Conservation (phyloP, 768 basidiomycete species). For the Lyophyllum atratum region DNA sequence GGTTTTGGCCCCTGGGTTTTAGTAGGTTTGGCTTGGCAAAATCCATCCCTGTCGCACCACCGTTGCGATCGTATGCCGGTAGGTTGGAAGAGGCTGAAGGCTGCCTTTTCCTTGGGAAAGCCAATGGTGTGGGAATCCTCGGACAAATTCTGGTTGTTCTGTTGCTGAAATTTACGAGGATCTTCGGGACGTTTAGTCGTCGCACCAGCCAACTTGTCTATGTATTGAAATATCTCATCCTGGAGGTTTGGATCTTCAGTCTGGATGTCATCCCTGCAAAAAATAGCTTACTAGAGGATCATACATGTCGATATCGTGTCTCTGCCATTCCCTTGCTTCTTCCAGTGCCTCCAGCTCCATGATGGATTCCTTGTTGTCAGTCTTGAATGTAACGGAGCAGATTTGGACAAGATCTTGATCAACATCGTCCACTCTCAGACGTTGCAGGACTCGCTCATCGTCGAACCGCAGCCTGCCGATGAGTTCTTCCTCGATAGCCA, state of each 20-base stretch:
- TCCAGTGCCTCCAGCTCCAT: not conserved
- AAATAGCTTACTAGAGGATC: too few relatives aligned
- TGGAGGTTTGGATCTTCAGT: not conserved
- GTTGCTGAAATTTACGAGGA: not conserved
- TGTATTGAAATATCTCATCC: not conserved
- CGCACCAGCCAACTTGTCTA: not conserved
- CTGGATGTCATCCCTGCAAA: not conserved
- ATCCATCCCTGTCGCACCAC: slow-evolving; percentile 6
- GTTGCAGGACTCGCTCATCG: not conserved
- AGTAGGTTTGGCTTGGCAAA: not conserved
- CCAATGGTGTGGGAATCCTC: slow-evolving; percentile 10
- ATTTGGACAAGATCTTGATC: not conserved
- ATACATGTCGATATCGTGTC: too few relatives aligned
- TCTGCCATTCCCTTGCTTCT: too few relatives aligned
- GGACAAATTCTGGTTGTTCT: not conserved
- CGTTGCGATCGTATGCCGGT: slow-evolving; percentile 8
- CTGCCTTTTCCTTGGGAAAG: slow-evolving; percentile 10
- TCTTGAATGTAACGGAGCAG: not conserved
- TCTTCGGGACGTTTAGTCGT: slow-evolving; percentile 1
- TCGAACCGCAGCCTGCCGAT: not conserved
- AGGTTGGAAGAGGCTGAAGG: slow-evolving; percentile 10
- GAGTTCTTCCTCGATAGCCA: not conserved
- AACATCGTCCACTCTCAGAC: not conserved
- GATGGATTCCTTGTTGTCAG: not conserved
- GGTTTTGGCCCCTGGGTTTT: not conserved